Conservation (phyloP, 768 basidiomycete species). For the Paxillus involutus region DNA sequence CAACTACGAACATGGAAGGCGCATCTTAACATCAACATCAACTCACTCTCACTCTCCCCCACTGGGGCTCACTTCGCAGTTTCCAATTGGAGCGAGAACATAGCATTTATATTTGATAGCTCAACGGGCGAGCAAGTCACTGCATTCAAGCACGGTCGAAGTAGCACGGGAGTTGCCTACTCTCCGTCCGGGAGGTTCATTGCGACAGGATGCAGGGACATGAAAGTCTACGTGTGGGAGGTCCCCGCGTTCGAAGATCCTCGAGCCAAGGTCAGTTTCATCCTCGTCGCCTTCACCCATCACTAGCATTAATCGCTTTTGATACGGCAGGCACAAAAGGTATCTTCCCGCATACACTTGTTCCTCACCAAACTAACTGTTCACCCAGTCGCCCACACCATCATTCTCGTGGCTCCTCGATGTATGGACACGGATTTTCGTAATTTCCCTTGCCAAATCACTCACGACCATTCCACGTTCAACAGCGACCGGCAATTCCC, state of each 20-base stretch:
- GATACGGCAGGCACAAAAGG: too few species aligned
- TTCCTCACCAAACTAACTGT: too few species aligned
- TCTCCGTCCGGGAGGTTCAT: slow-evolving; percentile 1
- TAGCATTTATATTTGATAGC: not conserved
- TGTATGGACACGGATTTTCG: not conserved
- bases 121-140: not conserved
- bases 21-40: not conserved
- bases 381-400: too few species aligned
- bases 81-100: not conserved
- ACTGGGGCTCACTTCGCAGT: not conserved
- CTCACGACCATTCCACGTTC: not conserved
- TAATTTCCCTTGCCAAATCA: not conserved
- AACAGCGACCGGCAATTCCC: not conserved
- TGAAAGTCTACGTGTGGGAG: not conserved
- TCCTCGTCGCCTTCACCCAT: not conserved
- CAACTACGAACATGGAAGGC: not conserved
- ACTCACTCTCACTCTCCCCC: not conserved
- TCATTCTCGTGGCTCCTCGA: not conserved
- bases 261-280: not conserved
- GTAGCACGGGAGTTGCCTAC: not conserved
- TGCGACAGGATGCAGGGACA: not conserved
- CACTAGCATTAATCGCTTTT: not conserved
- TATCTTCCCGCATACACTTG: too few species aligned
- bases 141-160: not conserved
- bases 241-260: too few species aligned